phyloP scores from a whole-genome alignment of 306 rosid genomes.

The Vicia villosa region DNA sequence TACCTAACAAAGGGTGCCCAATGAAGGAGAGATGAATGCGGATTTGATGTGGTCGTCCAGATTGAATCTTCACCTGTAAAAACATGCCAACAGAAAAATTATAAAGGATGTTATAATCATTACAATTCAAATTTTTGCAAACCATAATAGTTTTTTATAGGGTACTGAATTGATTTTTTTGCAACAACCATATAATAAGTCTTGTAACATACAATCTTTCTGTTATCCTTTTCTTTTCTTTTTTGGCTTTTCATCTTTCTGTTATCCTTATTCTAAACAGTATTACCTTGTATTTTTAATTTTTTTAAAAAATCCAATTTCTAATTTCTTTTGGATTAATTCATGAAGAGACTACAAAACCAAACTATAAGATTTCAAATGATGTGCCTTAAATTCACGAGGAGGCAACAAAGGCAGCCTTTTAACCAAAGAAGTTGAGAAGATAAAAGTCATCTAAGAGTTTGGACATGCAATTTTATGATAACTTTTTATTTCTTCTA shows the following conservation, averaged over 20 bases:
- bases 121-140: neutral
- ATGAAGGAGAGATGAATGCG: constrained; percentile 93
- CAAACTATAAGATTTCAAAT: neutral
- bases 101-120: constrained; percentile 9
- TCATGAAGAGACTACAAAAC: too few species aligned
- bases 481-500: too few species aligned
- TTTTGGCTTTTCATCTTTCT: too few species aligned
- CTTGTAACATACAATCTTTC: too few species aligned
- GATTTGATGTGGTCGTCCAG: constrained; percentile 96
- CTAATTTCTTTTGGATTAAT: too few species aligned
- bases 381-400: too few species aligned
- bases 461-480: neutral
- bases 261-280: too few species aligned
- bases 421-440: neutral
- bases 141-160: neutral
- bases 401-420: neutral
- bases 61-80: constrained; percentile 83
- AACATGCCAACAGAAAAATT: constrained; percentile 32
- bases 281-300: too few species aligned
- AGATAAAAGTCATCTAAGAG: neutral
- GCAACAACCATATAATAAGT: too few species aligned
- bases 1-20: constrained; percentile 87
- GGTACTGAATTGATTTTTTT: neutral
- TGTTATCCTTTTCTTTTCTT: too few species aligned
- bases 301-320: too few species aligned